Evolutionary conservation across 768 basidiomycete species (phyloP).

Genomic region (Tulasnella sp.): DNA sequence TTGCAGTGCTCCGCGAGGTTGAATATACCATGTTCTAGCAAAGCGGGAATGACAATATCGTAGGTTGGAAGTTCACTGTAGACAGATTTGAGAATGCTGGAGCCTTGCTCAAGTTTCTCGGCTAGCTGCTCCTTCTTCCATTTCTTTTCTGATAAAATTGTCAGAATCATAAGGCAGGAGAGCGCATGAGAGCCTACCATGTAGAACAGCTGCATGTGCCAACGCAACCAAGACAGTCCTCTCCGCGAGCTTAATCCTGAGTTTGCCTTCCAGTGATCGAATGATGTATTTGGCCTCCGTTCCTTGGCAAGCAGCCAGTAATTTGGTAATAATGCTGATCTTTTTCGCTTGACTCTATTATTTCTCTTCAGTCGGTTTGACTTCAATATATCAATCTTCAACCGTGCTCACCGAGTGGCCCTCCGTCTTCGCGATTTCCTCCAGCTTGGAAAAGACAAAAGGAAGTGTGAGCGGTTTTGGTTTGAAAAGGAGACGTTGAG

Average conservation of each 20-base stretch:
- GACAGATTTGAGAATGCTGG: slow-evolving; percentile 70
- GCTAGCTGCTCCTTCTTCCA: slow-evolving; percentile 63
- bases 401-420: slow-evolving; percentile 59
- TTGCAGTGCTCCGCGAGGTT: slow-evolving; percentile 63
- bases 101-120: slow-evolving; percentile 58
- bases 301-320: slow-evolving; percentile 87
- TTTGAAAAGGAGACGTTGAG: slow-evolving; percentile 87
- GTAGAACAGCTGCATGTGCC: slow-evolving; percentile 78
- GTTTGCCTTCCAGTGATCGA: slow-evolving; percentile 88
- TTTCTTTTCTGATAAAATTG: slow-evolving; percentile 48
- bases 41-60: slow-evolving; percentile 80
- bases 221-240: slow-evolving; percentile 90
- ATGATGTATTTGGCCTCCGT: slow-evolving; percentile 92
- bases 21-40: slow-evolving; percentile 65
- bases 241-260: slow-evolving; percentile 94
- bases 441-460: slow-evolving; percentile 78
- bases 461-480: slow-evolving; percentile 81
- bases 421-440: slow-evolving; percentile 74
- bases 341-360: slow-evolving; percentile 85
- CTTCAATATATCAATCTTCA: too few relatives aligned
- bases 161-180: slow-evolving; percentile 6
- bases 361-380: not conserved
- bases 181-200: slow-evolving; percentile 31
- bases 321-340: slow-evolving; percentile 84
- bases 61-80: slow-evolving; percentile 94